Evolutionary conservation across 1,284 basidiomycete genomes (phyloP), one percentile per base, ranked within the genome.

Genomic region (Cryptococcus jaspeensis): DNA sequence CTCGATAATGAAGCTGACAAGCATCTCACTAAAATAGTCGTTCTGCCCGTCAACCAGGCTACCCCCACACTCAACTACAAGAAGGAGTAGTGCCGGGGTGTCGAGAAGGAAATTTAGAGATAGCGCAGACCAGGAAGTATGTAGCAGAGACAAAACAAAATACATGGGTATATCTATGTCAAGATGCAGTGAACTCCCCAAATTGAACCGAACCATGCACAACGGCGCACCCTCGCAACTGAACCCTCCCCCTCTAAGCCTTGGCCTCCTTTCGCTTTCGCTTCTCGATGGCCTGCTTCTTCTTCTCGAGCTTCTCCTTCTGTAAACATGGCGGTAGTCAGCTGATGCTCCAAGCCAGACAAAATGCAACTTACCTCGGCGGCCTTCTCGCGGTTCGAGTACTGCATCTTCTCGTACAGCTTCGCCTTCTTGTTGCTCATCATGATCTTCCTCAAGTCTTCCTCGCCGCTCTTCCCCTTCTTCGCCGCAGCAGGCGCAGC

Each of bases 401-500:
- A 87, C 79, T 92, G 91, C 85, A 98, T 89, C 80, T 90, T 90
- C 78, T 95, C 92, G 80, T 96, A 98, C 68, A 99, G 78, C 80
- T 96, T 97, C 69, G 87, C 85, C 79, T 97, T 90, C 80, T 90
- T 94, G 80, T 94, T 96, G 80, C 90, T 95, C 86, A 99, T 88
- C 85, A 99, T 85, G 86, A 96, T 96, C 83, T 95, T 96, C 78
- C 92, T 90, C 88, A 97, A 91, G 71, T 95, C 89, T 73, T 87
- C 82, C 74, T 96, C 92, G 15, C 78, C 66, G 32, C 60, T 64
- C 53, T 64, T 65, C 11, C 49, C 65, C 11, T 37, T 60, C 22
- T 64, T 61, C n/a, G 40, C 57, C 9, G 56, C 36, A 48, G n/a
- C 52, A 16, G 56, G 36, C 6, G 50, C 71, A 54, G 73, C 75